phyloP scores from a whole-genome alignment of 73 alveolate genomes.

The Tetrahymena elliotti region DNA sequence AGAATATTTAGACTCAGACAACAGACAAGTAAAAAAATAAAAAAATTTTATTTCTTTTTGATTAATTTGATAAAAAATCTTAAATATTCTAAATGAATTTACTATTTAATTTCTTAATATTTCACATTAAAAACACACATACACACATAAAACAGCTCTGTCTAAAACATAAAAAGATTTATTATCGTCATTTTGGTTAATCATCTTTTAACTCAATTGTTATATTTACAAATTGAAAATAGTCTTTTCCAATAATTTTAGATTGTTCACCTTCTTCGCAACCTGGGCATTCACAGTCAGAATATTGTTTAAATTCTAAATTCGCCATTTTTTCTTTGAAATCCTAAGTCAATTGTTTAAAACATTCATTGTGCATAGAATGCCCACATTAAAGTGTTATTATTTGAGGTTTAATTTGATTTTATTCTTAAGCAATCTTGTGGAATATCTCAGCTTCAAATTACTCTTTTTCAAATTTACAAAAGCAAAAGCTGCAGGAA shows the following conservation, averaged over 20 bases:
- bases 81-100: no score
- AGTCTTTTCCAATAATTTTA: neutral
- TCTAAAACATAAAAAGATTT: no score
- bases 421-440: neutral
- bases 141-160: no score
- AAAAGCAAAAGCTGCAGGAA: neutral
- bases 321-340: neutral
- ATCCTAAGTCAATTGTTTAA: neutral
- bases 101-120: no score
- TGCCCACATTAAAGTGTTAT: neutral
- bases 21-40: no score
- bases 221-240: no score
- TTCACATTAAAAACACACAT: no score
- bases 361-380: neutral
- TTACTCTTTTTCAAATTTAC: neutral
- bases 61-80: no score
- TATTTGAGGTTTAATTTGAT: neutral
- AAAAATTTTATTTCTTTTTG: no score
- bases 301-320: neutral
- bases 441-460: neutral
- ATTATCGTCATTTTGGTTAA: no score
- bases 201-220: no score
- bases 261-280: neutral
- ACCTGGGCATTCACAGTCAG: neutral
- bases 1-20: no score